phyloP scores from a whole-genome alignment of 371 early-diverging fungal species.

The Amoeboaphelidium protococcarum region DNA sequence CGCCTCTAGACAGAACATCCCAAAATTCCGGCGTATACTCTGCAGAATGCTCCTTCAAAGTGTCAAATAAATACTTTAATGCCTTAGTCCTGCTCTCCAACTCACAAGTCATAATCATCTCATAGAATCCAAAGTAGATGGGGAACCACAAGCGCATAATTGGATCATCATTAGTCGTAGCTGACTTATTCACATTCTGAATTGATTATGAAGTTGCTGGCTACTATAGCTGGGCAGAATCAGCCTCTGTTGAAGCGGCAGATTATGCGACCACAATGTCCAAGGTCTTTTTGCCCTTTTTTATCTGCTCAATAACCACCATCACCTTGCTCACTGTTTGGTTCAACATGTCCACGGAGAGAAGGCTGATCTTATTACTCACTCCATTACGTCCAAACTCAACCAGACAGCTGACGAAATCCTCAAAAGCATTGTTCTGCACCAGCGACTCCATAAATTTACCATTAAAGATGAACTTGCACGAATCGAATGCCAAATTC shows the following conservation, averaged over 20 bases:
- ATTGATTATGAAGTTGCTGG: neutral
- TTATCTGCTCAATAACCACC: slow-evolving; percentile 10
- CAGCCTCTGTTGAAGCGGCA: neutral
- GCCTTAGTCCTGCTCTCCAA: slow-evolving; percentile 70
- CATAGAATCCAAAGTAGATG: slow-evolving; percentile 48
- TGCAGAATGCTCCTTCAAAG: slow-evolving; percentile 37
- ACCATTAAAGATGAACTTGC: slow-evolving; percentile 11
- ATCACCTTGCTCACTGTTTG: slow-evolving; percentile 12
- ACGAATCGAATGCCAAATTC: slow-evolving; percentile 17
- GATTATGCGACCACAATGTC: slow-evolving; percentile 8
- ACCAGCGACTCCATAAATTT: neutral
- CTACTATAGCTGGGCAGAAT: neutral
- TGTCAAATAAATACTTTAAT: slow-evolving; percentile 48
- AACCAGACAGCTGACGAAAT: slow-evolving; percentile 45
- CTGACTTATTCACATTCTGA: neutral
- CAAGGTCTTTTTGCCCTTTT: slow-evolving; percentile 12
- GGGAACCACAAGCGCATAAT: slow-evolving; percentile 56
- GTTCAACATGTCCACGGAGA: slow-evolving; percentile 13
- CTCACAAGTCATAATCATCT: slow-evolving; percentile 60
- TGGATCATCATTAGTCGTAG: slow-evolving; percentile 23
- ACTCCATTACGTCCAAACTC: slow-evolving; percentile 35
- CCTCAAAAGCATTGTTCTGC: slow-evolving; percentile 21
- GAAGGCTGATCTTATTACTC: slow-evolving; percentile 14
- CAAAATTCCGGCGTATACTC: slow-evolving; percentile 45
- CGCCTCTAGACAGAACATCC: slow-evolving; percentile 46